Evolutionary conservation across 2,329 filamentous ascomycete species (phyloP).

Genomic region (Cercospora brassicicola): DNA sequence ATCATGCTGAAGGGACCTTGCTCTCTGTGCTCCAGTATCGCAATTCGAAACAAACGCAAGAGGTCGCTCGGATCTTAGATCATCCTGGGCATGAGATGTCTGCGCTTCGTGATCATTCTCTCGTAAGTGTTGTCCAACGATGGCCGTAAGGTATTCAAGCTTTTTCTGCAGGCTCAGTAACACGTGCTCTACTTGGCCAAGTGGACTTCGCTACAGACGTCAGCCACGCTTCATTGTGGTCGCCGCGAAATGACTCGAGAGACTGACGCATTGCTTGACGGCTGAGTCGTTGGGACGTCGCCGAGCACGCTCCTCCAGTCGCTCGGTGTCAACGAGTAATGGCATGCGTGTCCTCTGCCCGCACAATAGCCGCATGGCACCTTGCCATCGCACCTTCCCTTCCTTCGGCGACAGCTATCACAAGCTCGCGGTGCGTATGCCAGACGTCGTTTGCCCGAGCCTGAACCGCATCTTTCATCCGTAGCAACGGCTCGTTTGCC

Average conservation of each 20-base stretch:
- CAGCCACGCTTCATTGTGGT: neutral
- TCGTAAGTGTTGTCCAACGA: neutral
- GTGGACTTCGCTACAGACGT: neutral
- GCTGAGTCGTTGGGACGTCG: neutral
- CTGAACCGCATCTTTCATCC: neutral
- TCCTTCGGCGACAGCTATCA: conserved; percentile 2
- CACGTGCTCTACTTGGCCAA: neutral
- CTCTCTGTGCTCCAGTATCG: neutral
- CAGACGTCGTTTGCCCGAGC: neutral
- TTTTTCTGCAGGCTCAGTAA: neutral
- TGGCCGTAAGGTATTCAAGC: neutral
- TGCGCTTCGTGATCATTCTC: neutral
- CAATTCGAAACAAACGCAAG: neutral
- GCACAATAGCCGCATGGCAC: neutral
- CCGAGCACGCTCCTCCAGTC: conserved; percentile 1
- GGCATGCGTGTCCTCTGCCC: neutral
- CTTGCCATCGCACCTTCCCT: neutral
- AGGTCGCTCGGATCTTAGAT: neutral
- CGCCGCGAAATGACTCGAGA: neutral
- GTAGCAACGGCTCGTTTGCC: neutral
- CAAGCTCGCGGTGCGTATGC: neutral
- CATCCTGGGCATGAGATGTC: neutral
- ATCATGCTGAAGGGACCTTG: neutral
- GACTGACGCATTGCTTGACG: neutral
- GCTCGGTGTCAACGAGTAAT: conserved; percentile 1